Conservation (phyloP, 2,329 filamentous ascomycete genomes). For the Colletotrichum sp. region DNA sequence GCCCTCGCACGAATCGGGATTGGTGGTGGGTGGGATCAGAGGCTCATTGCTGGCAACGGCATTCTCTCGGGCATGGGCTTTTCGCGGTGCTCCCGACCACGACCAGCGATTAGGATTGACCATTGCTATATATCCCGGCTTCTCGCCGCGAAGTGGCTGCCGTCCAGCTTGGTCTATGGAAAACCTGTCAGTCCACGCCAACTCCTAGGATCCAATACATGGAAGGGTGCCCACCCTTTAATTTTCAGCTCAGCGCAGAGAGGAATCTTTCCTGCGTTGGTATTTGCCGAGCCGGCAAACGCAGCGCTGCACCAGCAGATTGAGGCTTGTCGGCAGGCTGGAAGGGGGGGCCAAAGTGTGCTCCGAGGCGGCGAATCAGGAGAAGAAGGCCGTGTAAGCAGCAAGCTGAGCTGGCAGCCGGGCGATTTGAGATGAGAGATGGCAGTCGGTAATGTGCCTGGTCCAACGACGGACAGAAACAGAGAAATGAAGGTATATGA, state of each 20-base stretch:
- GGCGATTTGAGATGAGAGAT: neutral
- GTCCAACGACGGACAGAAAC: neutral
- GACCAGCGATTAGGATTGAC: slow-evolving; percentile 14
- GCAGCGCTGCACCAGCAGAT: neutral
- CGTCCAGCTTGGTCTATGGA: too few species aligned
- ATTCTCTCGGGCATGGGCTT: neutral
- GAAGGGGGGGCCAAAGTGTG: neutral
- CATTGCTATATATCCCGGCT: slow-evolving; percentile 4
- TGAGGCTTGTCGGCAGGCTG: neutral
- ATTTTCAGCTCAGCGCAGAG: neutral
- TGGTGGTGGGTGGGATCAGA: neutral
- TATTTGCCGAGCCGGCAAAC: neutral
- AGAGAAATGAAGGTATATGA: neutral
- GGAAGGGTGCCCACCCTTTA: neutral
- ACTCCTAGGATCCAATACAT: neutral
- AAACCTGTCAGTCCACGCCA: neutral
- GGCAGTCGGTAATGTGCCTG: neutral
- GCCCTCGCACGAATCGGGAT: neutral
- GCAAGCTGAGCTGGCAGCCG: neutral
- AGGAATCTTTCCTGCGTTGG: neutral
- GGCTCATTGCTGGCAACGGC: neutral
- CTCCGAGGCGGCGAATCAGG: slow-evolving; percentile 8
- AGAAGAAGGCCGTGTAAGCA: neutral
- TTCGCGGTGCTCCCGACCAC: slow-evolving; percentile 11
- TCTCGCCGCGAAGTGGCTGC: neutral